Base-by-base conservation (phyloP, 305 asterid species). In the Fraxinus sp. region DNA sequence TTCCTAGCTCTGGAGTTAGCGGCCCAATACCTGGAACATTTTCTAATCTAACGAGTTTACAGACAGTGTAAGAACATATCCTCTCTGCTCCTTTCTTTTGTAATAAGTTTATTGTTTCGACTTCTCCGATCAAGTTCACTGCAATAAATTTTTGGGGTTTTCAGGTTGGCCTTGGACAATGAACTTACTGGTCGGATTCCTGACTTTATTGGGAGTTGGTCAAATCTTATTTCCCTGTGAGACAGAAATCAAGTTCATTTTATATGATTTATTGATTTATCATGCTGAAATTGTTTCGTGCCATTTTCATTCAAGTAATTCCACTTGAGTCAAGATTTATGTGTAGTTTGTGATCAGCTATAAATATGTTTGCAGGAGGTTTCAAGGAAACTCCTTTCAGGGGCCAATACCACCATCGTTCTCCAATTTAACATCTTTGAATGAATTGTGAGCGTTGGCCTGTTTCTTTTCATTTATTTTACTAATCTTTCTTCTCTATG, bases 181-280 rank as follows among this genome's bases (percentile, higher is more conserved):
- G 90, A 76, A 32, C 89, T 94, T 82, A 90, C 91, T 1, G 97
- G 98, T 55, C 89, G 55, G 78, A 86, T 94, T 85, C 98, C 98
- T 3, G 91, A 86, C 75, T 94, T 94, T 89, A 90, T 94, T 37
- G 95, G 95, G 79, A 89, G 59, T 79, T 94, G 94, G 98, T 82
- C 90, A 80, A 78, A 76, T 59, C 89, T 89, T 57, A 3, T 10
- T 41, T 35, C 7, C 77, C 64, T 91, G 92, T 91, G 81, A 88
- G 94, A 82, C 28, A 14, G 46, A 77, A 37, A 71, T 76, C 70
- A 70, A 26, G 33, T 68, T 68, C 8, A 10, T 24, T 68, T 68
- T 9, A 28, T 78, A 76, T 44, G 37, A 2, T 44, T 20, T 41
- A 0, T 22, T 35, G 74, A 11, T 68, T 26, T 68, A 28, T 26